Conservation (phyloP, 768 basidiomycete species). For the Tremella yokohamensis region DNA sequence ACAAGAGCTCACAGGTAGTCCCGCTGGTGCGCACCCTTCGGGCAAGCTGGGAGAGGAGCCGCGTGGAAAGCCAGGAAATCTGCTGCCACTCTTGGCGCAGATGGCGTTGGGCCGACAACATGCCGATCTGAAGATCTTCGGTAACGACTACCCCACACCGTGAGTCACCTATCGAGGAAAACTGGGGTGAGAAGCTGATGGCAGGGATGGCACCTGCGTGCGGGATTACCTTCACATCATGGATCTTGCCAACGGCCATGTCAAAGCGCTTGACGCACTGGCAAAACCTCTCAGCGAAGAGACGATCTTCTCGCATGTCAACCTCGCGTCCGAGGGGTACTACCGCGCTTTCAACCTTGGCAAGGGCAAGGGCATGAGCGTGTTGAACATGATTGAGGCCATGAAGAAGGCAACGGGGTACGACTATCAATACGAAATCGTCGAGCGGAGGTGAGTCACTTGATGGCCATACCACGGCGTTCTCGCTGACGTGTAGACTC, state of each 20-base stretch:
- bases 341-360: conserved; percentile 97
- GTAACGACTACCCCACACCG: conserved; percentile 94
- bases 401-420: conserved; percentile 89
- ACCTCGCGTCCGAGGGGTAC: conserved; percentile 54
- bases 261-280: conserved; percentile 83
- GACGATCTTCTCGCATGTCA: conserved; percentile 59
- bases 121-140: conserved; percentile 71
- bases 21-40: conserved; percentile 96
- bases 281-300: conserved; percentile 55
- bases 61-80: conserved; percentile 87
- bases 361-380: conserved; percentile 84
- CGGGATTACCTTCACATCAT: conserved; percentile 72
- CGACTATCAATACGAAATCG: conserved; percentile 81
- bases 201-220: conserved; percentile 93
- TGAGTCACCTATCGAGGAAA: conserved; percentile 53
- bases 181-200: conserved; percentile 8
- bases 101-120: conserved; percentile 89
- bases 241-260: conserved; percentile 90
- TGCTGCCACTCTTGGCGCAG: conserved; percentile 86
- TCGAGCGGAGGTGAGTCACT: conserved; percentile 75
- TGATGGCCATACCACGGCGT: too few species aligned
- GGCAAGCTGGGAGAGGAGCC: conserved; percentile 95
- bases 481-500: conserved; percentile 11
- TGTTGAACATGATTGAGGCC: conserved; percentile 87
- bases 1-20: conserved; percentile 56